Conservation (phyloP, 176 grass and related monocot genomes). For the Olyra latifolia region DNA sequence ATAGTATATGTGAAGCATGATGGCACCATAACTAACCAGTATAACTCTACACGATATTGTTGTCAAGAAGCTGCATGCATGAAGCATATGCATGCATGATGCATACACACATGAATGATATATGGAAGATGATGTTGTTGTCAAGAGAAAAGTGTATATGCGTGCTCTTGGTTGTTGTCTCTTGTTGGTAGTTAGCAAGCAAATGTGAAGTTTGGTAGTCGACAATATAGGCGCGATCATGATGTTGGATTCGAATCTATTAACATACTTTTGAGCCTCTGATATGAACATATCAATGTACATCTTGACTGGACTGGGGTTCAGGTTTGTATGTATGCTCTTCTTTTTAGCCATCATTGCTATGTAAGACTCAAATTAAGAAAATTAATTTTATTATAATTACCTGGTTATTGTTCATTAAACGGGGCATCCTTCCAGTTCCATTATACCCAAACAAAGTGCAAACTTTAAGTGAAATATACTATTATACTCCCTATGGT, state of each 20-base stretch:
- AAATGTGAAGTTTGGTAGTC: constrained; percentile 59
- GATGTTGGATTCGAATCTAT: constrained; percentile 41
- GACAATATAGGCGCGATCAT: constrained; percentile 40
- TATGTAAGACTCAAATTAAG: not conserved
- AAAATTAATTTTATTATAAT: not conserved
- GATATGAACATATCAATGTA: constrained; percentile 24
- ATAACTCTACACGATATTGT: not conserved
- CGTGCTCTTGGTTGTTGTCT: constrained; percentile 29
- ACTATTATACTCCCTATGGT: too few species aligned
- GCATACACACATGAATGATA: not conserved
- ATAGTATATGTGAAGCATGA: constrained; percentile 31
- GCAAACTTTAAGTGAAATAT: not conserved
- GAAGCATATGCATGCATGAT: not conserved
- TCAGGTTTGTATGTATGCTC: constrained; percentile 15
- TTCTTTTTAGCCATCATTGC: not conserved
- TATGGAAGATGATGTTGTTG: constrained; percentile 5
- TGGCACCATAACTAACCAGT: constrained; percentile 20
- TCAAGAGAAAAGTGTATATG: constrained; percentile 24
- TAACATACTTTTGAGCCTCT: constrained; percentile 26
- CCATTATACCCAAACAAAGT: not conserved
- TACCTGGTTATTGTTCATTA: not conserved
- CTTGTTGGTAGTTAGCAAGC: constrained; percentile 64
- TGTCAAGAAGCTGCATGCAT: not conserved
- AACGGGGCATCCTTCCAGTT: not conserved
- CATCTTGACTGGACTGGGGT: constrained; percentile 23